These are phyloP conservation scores for Scutellaria barbata DNA, from an alignment of 257 asterid species.

Conservation along the genomic window DNA sequence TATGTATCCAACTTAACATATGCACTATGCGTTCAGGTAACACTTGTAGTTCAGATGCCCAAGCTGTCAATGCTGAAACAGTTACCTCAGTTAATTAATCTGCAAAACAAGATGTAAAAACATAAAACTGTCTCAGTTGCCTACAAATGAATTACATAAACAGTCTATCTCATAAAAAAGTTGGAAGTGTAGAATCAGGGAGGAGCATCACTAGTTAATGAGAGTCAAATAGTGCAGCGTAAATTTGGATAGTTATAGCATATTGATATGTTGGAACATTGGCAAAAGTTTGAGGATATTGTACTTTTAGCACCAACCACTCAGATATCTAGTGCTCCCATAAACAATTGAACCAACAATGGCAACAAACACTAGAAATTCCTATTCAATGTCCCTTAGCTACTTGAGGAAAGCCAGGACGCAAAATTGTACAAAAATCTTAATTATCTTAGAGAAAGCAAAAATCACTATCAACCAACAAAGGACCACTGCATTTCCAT, in stretches of 20 bases:
- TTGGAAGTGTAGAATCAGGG: not conserved
- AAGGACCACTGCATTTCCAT: slow-evolving; percentile 24
- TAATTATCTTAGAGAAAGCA: not conserved
- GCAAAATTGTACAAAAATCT: slow-evolving; percentile 16
- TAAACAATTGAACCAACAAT: slow-evolving; percentile 19
- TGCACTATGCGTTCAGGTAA: slow-evolving; percentile 6
- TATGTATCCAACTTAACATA: slow-evolving; percentile 34
- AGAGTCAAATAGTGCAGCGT: not conserved
- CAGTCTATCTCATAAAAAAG: not conserved
- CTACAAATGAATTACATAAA: not conserved
- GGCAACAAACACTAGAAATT: slow-evolving; percentile 6
- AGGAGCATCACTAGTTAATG: not conserved
- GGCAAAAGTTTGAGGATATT: not conserved
- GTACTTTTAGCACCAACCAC: not conserved
- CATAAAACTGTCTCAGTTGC: not conserved
- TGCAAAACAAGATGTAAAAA: slow-evolving; percentile 19
- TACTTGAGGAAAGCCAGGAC: slow-evolving; percentile 1
- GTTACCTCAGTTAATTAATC: slow-evolving; percentile 29
- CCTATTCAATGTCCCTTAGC: not conserved
- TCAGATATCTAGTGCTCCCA: slow-evolving; percentile 1
- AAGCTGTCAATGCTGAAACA: slow-evolving; percentile 3
- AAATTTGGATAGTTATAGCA: slow-evolving; percentile 11
- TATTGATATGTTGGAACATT: not conserved
- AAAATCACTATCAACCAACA: slow-evolving; percentile 19
- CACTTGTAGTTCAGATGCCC: slow-evolving; percentile 14